phyloP scores from a whole-genome alignment of 371 early-diverging fungal genomes.

The Mycotypha africana region DNA sequence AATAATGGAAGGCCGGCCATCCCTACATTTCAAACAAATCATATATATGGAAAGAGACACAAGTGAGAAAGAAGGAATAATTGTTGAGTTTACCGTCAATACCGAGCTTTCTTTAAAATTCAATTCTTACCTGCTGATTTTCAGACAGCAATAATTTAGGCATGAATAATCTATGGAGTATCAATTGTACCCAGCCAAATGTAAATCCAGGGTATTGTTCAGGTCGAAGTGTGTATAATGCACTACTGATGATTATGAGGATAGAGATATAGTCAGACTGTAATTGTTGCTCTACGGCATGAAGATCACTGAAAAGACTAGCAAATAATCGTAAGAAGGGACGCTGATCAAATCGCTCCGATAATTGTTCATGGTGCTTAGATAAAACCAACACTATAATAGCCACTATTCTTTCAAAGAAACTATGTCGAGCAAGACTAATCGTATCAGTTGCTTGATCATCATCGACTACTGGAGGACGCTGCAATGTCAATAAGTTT shows the following conservation, averaged over 20 bases:
- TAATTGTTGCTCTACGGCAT: slow-evolving; percentile 63
- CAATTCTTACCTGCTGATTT: slow-evolving; percentile 49
- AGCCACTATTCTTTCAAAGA: slow-evolving; percentile 75
- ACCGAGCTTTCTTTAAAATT: slow-evolving; percentile 1
- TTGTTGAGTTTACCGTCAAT: background rate
- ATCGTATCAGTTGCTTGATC: too few species aligned
- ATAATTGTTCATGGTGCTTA: slow-evolving; percentile 77
- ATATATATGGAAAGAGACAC: background rate
- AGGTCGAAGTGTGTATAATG: slow-evolving; percentile 84
- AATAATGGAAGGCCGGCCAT: slow-evolving; percentile 83
- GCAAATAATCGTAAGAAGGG: slow-evolving; percentile 91
- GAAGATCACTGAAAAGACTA: slow-evolving; percentile 77
- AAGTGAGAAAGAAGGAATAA: too few species aligned
- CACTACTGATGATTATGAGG: slow-evolving; percentile 69
- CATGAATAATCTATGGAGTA: slow-evolving; percentile 91
- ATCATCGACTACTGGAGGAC: slow-evolving; percentile 4
- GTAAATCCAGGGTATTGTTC: slow-evolving; percentile 90
- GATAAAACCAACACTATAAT: slow-evolving; percentile 80
- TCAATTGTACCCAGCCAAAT: slow-evolving; percentile 94
- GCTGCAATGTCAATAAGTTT: slow-evolving; percentile 56
- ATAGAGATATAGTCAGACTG: slow-evolving; percentile 69
- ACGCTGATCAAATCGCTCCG: slow-evolving; percentile 82
- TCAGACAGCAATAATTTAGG: slow-evolving; percentile 78
- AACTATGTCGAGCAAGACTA: slow-evolving; percentile 41
- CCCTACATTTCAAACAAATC: slow-evolving; percentile 39